Evolutionary conservation across 805 yeast species (phyloP).

Genomic region (Wickerhamomyces rabaulensis): DNA sequence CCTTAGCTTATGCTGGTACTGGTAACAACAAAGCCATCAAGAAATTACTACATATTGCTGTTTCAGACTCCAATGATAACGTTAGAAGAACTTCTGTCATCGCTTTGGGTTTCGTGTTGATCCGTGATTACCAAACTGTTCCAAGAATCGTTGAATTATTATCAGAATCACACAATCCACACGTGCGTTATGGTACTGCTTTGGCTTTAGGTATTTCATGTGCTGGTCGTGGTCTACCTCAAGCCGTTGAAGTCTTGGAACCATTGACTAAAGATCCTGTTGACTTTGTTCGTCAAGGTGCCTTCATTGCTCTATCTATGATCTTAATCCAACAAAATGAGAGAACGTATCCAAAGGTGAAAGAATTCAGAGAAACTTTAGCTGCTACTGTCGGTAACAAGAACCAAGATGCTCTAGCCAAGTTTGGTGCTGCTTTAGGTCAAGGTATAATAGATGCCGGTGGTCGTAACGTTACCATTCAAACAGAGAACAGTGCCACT

Average conservation of each 20-base stretch:
- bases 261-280: slow-evolving; percentile 91
- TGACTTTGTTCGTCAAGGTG: slow-evolving; percentile 98
- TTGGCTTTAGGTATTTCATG: slow-evolving; percentile 95
- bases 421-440: slow-evolving; percentile 94
- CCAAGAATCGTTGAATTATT: slow-evolving; percentile 92
- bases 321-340: slow-evolving; percentile 86
- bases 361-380: slow-evolving; percentile 65
- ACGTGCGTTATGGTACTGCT: slow-evolving; percentile 97
- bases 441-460: slow-evolving; percentile 99
- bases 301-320: slow-evolving; percentile 88
- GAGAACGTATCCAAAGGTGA: slow-evolving; percentile 72
- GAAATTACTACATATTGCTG: slow-evolving; percentile 85
- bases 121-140: slow-evolving; percentile 87
- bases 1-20: slow-evolving; percentile 95
- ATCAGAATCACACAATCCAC: slow-evolving; percentile 94
- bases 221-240: slow-evolving; percentile 86
- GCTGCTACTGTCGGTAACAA: slow-evolving; percentile 77
- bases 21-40: slow-evolving; percentile 86
- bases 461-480: slow-evolving; percentile 95
- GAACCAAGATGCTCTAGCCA: slow-evolving; percentile 95
- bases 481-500: slow-evolving; percentile 81
- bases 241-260: slow-evolving; percentile 88
- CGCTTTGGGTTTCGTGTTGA: slow-evolving; percentile 83
- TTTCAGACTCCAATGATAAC: slow-evolving; percentile 92
- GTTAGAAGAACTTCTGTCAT: slow-evolving; percentile 95